Percentiles rank a stretch among this genome's conserved stretches.
Conservation (phyloP, 2,329 filamentous ascomycete genomes). For the Paraphoma chrysanthemicola region DNA sequence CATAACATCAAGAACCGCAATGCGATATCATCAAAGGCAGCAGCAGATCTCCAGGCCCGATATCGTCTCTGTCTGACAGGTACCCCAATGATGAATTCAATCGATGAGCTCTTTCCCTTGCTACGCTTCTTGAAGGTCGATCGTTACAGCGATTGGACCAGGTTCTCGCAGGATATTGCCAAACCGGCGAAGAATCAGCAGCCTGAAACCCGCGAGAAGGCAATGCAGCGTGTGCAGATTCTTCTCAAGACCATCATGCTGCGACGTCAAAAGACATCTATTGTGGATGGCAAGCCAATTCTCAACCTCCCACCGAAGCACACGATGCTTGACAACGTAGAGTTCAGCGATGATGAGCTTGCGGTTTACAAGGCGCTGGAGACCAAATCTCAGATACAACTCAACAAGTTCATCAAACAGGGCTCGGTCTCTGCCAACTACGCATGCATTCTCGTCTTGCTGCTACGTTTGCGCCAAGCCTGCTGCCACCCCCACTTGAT, state of each 20-base stretch:
- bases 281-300: slow-evolving; percentile 81
- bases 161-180: slow-evolving; percentile 67
- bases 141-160: slow-evolving; percentile 71
- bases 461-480: slow-evolving; percentile 80
- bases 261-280: slow-evolving; percentile 79
- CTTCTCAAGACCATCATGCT: slow-evolving; percentile 82
- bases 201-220: slow-evolving; percentile 46
- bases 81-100: slow-evolving; percentile 88
- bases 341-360: slow-evolving; percentile 71
- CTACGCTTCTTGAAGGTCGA: slow-evolving; percentile 78
- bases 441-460: slow-evolving; percentile 78
- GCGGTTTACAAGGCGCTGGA: slow-evolving; percentile 73
- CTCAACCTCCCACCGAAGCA: slow-evolving; percentile 71
- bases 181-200: slow-evolving; percentile 53
- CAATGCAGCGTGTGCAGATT: slow-evolving; percentile 75
- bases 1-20: slow-evolving; percentile 80
- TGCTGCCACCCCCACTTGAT: slow-evolving; percentile 80
- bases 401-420: slow-evolving; percentile 77
- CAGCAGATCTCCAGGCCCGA: slow-evolving; percentile 63
- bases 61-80: slow-evolving; percentile 79
- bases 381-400: slow-evolving; percentile 68
- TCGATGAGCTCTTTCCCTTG: slow-evolving; percentile 78
- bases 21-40: slow-evolving; percentile 68
- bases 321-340: slow-evolving; percentile 66
- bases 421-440: slow-evolving; percentile 76